A percentile compares a stretch with the other conserved stretches of the same genome.
These are phyloP conservation scores for Camelina laxa DNA, from an alignment of 345 rosid species.

Conservation along the genomic window DNA sequence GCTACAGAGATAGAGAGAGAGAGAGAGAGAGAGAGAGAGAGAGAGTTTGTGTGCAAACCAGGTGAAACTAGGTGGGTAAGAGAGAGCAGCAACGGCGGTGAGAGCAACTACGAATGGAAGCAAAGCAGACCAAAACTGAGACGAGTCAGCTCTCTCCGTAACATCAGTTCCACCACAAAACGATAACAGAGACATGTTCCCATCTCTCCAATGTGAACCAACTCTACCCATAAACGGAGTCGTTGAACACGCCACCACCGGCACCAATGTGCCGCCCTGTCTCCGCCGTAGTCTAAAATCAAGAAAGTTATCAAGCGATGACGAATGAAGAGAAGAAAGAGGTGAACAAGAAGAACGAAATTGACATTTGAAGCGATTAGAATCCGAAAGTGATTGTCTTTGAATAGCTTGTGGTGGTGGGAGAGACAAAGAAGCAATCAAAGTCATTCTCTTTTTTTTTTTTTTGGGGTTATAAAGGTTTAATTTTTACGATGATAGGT, in stretches of 20 bases:
- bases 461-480: neutral
- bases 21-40: conserved; percentile 52
- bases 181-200: conserved; percentile 69
- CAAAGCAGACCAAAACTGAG: conserved; percentile 81
- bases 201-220: conserved; percentile 74
- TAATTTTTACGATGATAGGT: neutral
- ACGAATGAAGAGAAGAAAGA: conserved; percentile 9
- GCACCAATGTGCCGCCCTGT: conserved; percentile 40
- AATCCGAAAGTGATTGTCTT: conserved; percentile 22
- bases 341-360: conserved; percentile 16
- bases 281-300: conserved; percentile 32
- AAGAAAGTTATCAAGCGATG: conserved; percentile 18
- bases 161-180: conserved; percentile 57
- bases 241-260: conserved; percentile 62
- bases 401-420: conserved; percentile 36
- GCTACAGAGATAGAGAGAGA: neutral
- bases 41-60: conserved; percentile 51
- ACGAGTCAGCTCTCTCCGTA: conserved; percentile 52
- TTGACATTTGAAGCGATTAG: conserved; percentile 13
- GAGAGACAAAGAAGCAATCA: conserved; percentile 38
- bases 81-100: conserved; percentile 86
- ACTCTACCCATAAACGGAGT: conserved; percentile 74
- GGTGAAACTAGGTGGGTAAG: conserved; percentile 81
- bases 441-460: conserved; percentile 46
- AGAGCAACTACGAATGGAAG: conserved; percentile 89